Base-by-base conservation (phyloP, 495 filamentous ascomycete species). In the Penicillium simplicissimum region DNA sequence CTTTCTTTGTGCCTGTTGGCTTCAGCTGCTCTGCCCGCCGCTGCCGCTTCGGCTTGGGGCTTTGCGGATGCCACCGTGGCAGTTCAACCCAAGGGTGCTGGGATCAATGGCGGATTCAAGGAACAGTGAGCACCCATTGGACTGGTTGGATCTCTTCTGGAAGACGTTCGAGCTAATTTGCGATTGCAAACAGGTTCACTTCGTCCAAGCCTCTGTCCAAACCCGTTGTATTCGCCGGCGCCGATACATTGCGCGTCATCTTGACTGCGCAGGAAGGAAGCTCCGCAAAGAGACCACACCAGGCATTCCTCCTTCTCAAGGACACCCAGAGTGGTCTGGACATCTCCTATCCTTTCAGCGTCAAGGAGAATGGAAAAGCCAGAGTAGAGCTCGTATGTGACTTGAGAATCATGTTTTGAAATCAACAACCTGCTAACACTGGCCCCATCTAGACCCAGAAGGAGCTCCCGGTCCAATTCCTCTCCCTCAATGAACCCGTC, bases 321-420 rank as follows among this genome's bases (percentile, higher is more conserved):
- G 92, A 97, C 61, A 76, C 84, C 2, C 76, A 82, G 17, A 88
- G 85, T 31, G 89, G 90, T 21, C 79, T 98, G 42, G 93, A 97
- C 72, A 88, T 93, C n/a, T 93, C 93, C 0, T 96, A 91, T 69
- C 87, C 92, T 8, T 83, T 98, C 66, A 87, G 75, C 8, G 82
- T 96, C 33, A 97, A 96, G 76, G 92, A 94, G 0, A 91, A 80
- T 71, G 93, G 93, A 52, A 96, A 96, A 75, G 90, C 86, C 5
- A 87, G 88, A 25, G 81, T 95, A 17, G 90, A 94, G 66, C 78
- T 97, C 74, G 93, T 97, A 84, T 67, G 57, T 37, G 36, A 35
- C 36, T 37, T 13, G 9, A 21, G 23, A 40, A 52, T 33, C 9
- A 10, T 15, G 49, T 35, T 59, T n/a, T n/a, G 25, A 25, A 19